phyloP scores from a whole-genome alignment of 768 basidiomycete genomes.

The Dioszegia crocea region DNA sequence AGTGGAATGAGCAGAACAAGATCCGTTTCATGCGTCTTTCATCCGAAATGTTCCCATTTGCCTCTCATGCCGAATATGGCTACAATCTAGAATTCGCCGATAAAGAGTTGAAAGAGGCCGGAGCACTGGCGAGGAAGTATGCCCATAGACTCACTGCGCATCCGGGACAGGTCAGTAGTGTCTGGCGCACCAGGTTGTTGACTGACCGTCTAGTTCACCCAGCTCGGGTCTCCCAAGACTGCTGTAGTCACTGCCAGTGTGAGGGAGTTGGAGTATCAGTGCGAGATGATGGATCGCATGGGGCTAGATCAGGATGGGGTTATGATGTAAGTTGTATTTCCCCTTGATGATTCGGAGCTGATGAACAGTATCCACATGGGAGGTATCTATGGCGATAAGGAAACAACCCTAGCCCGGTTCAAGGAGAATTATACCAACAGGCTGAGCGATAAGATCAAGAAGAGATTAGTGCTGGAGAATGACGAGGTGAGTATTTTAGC shows the following conservation, averaged over 20 bases:
- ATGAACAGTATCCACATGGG: constrained; percentile 57
- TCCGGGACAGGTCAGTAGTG: constrained; percentile 79
- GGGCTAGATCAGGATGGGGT: constrained; percentile 71
- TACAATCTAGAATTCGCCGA: constrained; percentile 76
- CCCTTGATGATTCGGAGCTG: background rate
- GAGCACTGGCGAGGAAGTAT: constrained; percentile 64
- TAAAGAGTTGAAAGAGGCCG: constrained; percentile 59
- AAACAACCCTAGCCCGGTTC: constrained; percentile 64
- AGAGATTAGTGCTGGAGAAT: constrained; percentile 82
- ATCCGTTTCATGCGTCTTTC: constrained; percentile 86
- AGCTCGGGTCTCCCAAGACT: constrained; percentile 70
- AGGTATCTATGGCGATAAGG: constrained; percentile 78
- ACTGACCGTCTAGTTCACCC: no score
- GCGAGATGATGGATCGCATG: constrained; percentile 82
- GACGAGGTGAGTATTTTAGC: constrained; percentile 64
- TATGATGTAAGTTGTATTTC: constrained; percentile 59
- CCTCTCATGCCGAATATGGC: constrained; percentile 67
- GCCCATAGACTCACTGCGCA: constrained; percentile 79
- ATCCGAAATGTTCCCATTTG: constrained; percentile 90
- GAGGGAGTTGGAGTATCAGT: constrained; percentile 78
- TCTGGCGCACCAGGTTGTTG: no score
- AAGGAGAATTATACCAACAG: constrained; percentile 62
- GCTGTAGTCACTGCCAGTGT: constrained; percentile 71
- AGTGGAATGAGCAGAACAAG: constrained; percentile 84
- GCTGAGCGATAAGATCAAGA: constrained; percentile 64